Evolutionary conservation across 371 early-diverging fungal species (phyloP).

Genomic region (Mucor racemosus): DNA sequence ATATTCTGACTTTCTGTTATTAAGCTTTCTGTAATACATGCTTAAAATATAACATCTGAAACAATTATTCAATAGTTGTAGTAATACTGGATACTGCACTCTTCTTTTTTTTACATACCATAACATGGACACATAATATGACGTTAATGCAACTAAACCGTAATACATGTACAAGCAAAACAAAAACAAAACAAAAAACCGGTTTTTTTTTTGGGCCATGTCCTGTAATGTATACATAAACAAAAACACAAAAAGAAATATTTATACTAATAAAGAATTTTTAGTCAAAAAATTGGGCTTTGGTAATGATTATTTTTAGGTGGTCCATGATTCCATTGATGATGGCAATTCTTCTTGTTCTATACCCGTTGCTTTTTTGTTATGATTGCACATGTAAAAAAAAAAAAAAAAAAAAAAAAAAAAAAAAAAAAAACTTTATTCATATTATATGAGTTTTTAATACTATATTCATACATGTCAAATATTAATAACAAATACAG

Average conservation of each 20-base stretch:
- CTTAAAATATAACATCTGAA: neutral
- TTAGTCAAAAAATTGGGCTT: neutral
- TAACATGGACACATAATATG: neutral
- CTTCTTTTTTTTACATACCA: neutral
- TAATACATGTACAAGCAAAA: conserved; percentile 1
- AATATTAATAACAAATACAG: neutral
- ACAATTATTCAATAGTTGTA: neutral
- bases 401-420: no score
- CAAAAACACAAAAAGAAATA: neutral
- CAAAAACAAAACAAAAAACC: neutral
- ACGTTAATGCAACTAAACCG: conserved; percentile 3
- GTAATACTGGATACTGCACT: neutral
- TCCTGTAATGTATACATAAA: conserved; percentile 1
- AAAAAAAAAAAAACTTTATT: neutral
- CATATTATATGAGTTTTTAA: neutral
- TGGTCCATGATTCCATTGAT: neutral
- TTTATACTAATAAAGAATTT: neutral
- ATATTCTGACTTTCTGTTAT: neutral
- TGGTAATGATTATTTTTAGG: neutral
- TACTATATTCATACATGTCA: neutral
- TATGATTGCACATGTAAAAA: neutral
- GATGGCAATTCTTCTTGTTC: neutral
- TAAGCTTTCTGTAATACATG: conserved; percentile 3
- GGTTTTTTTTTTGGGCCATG: neutral
- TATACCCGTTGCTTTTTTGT: neutral